Evolutionary conservation across 768 basidiomycete genomes (phyloP).

Genomic region (Lactarius sanguifluus): DNA sequence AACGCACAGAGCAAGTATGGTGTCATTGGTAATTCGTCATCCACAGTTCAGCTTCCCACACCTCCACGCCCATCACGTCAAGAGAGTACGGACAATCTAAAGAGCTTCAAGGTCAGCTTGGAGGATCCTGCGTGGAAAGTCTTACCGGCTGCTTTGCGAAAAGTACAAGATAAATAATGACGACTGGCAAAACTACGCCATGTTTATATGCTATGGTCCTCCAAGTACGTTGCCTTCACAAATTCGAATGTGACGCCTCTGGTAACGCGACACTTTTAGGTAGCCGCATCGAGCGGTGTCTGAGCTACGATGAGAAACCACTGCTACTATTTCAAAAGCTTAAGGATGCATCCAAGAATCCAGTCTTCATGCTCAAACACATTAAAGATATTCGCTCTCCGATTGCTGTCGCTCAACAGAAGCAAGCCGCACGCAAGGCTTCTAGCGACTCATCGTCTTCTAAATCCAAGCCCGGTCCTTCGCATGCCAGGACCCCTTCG

Average conservation of each 20-base stretch:
- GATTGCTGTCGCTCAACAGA: constrained; percentile 94
- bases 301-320: constrained; percentile 98
- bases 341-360: constrained; percentile 96
- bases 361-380: constrained; percentile 98
- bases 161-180: constrained; percentile 99
- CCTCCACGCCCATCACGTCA: constrained; percentile 54
- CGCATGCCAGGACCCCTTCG: constrained; percentile 37
- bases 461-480: constrained; percentile 39
- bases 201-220: constrained; percentile 98
- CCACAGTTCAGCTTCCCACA: constrained; percentile 24
- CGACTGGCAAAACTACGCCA: constrained; percentile 98
- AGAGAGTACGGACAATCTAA: constrained; percentile 73
- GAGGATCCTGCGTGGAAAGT: constrained; percentile 99
- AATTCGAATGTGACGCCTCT: neutral
- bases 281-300: constrained; percentile 85
- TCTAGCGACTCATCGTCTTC: constrained; percentile 39
- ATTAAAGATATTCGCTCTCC: constrained; percentile 97
- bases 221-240: constrained; percentile 55
- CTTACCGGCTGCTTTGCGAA: constrained; percentile 91
- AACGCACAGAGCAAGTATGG: constrained; percentile 21
- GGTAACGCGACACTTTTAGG: constrained; percentile 39
- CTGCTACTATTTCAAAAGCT: constrained; percentile 94
- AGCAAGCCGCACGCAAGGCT: constrained; percentile 87
- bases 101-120: constrained; percentile 95
- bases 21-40: constrained; percentile 14